These are phyloP conservation scores for Stereum hirsutum DNA, from an alignment of 1,284 basidiomycete genomes.

Conservation along the genomic window DNA sequence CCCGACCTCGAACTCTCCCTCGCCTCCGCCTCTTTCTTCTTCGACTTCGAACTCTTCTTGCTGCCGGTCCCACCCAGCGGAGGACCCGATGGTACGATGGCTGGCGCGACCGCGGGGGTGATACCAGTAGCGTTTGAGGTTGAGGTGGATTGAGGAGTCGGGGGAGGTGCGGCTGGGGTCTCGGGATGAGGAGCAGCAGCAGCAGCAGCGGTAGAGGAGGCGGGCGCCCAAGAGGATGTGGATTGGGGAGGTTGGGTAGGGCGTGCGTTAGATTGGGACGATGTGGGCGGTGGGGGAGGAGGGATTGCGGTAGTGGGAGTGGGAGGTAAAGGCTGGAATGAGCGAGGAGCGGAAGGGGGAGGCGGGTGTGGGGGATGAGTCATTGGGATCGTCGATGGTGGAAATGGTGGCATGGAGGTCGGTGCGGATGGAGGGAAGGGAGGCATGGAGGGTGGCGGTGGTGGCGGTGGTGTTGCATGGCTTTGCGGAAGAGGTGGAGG, in stretches of 20 bases:
- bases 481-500: background rate
- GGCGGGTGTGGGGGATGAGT: too few relatives aligned
- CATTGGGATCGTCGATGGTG: too few relatives aligned
- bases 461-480: constrained; percentile 13
- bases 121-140: background rate
- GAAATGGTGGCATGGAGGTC: too few relatives aligned
- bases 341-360: too few relatives aligned
- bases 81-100: background rate
- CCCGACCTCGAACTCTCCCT: constrained; percentile 13
- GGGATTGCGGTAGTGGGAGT: background rate
- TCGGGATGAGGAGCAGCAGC: background rate
- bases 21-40: constrained; percentile 6
- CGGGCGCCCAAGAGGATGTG: background rate
- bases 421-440: too few relatives aligned
- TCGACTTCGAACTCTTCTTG: constrained; percentile 1
- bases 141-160: background rate
- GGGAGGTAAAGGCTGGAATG: too few relatives aligned
- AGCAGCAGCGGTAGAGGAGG: background rate
- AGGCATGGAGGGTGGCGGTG: constrained; percentile 8
- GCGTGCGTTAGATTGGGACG: too few relatives aligned
- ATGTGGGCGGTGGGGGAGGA: background rate
- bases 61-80: background rate
- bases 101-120: background rate
- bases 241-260: too few relatives aligned
- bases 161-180: background rate